Base-by-base conservation (phyloP, 2,329 filamentous ascomycete species). In the Fusarium gaditjirri region DNA sequence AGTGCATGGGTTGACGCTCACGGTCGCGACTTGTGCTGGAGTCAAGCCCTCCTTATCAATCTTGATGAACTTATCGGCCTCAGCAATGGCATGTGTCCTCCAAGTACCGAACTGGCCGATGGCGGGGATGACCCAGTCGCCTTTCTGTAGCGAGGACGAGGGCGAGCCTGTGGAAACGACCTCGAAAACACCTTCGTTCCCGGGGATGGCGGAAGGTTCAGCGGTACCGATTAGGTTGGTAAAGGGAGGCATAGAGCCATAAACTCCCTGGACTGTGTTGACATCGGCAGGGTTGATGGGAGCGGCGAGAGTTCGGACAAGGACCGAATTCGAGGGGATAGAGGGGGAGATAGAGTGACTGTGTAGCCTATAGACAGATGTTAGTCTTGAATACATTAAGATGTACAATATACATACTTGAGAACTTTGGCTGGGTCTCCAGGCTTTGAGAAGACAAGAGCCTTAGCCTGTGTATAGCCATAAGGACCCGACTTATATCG, bases 271-370 rank as follows among this genome's bases (percentile, higher is more conserved):
- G 78, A 99, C 93, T 78, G 95, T 95, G 86, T 99, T 99, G 82
- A 99, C 93, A 84, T 99, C 96, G 78, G 96, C 95, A 29, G 96
- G 96, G 84, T 99, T 99, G 82, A 99, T 94, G 63, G 96, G 94
- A 2, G 94, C 91, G 36, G 95, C 93, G 77, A 99, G 93, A 77
- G 96, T 92, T 81, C 94, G 94, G 67, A 99, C 86, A 60, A 95
- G 94, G 75, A 97, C 83, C 50, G 87, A 84, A 52, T 82, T 83
- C 38, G 85, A 80, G 52, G 93, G 92, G 71, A 94, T 88, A 7
- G 89, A 88, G 6, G 93, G 93, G 8, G 92, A 92, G 79, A 95
- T 94, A 74, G 92, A 94, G 84, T 95, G 90, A 1, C 84, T 88
- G 82, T 95, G 93, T 7, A 95, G 84, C 23, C 89, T 91, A 50